phyloP scores from a whole-genome alignment of 2,329 filamentous ascomycete species.

The Coleophoma crateriformis region DNA sequence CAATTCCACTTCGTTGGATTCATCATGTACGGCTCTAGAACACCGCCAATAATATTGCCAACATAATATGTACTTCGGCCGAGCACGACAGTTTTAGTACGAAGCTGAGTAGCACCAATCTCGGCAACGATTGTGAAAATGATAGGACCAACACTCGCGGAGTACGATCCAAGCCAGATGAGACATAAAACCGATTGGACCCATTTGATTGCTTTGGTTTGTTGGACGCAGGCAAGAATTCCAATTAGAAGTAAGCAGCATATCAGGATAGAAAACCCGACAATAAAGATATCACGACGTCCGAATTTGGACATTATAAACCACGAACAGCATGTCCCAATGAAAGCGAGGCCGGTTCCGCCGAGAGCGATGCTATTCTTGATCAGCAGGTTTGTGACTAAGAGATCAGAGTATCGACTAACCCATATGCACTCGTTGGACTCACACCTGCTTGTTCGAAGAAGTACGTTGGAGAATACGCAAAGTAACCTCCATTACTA shows the following conservation, averaged over 20 bases:
- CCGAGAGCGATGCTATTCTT: conserved; percentile 18
- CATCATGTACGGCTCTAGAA: conserved; percentile 2
- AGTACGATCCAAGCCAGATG: conserved; percentile 26
- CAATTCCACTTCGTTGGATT: too few species aligned
- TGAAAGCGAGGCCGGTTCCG: conserved; percentile 33
- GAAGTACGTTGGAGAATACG: conserved; percentile 55
- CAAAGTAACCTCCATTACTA: conserved; percentile 54
- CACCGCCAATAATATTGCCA: conserved; percentile 24
- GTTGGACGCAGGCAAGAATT: conserved; percentile 36
- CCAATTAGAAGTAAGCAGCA: conserved; percentile 39
- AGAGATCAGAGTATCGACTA: too few species aligned
- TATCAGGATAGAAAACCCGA: conserved; percentile 36
- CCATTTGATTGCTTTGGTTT: conserved; percentile 19
- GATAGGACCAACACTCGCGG: conserved; percentile 30
- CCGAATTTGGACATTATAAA: conserved; percentile 37
- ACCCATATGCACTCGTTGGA: conserved; percentile 37
- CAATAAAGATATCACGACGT: conserved; percentile 37
- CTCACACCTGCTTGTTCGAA: conserved; percentile 49
- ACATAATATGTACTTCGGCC: conserved; percentile 30
- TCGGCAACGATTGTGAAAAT: conserved; percentile 33
- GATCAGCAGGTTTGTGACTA: too few species aligned
- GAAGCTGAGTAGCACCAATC: conserved; percentile 29
- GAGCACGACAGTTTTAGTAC: conserved; percentile 30
- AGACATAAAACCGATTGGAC: conserved; percentile 10
- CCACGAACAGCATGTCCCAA: conserved; percentile 45